Conservation (phyloP, 2,329 filamentous ascomycete genomes). For the Aspergillus spinulosporus region DNA sequence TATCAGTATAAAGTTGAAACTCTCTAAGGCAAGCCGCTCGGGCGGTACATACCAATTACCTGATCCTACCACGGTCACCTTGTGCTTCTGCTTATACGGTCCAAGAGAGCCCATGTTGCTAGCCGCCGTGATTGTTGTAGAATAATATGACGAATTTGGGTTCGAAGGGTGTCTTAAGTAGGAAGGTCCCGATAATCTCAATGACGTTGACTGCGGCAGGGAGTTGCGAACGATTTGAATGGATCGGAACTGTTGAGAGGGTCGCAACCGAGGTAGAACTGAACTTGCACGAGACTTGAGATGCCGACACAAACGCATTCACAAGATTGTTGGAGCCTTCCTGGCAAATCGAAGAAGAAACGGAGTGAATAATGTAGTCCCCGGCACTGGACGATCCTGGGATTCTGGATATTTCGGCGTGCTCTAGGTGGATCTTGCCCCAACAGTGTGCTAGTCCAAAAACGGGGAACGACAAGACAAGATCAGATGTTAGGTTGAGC, state of each 20-base stretch:
- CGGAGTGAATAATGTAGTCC: constrained; percentile 10
- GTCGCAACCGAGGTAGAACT: constrained; percentile 32
- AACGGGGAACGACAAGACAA: not conserved
- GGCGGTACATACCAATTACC: constrained; percentile 76
- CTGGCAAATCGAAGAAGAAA: constrained; percentile 17
- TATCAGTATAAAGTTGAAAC: constrained; percentile 68
- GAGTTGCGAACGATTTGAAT: constrained; percentile 16
- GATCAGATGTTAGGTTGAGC: constrained; percentile 9
- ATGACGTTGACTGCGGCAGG: constrained; percentile 20
- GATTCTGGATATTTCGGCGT: constrained; percentile 11
- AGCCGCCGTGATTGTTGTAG: not conserved
- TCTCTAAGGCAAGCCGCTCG: not conserved
- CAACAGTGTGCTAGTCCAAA: constrained; percentile 9
- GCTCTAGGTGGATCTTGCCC: constrained; percentile 24
- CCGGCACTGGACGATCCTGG: not conserved
- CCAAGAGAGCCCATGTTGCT: constrained; percentile 36
- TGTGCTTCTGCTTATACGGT: constrained; percentile 39
- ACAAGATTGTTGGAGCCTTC: constrained; percentile 8
- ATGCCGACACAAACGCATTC: constrained; percentile 28
- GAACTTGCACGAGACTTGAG: constrained; percentile 23
- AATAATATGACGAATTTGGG: constrained; percentile 18
- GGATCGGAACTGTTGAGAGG: constrained; percentile 25
- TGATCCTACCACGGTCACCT: constrained; percentile 78
- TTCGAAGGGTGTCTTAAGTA: constrained; percentile 14
- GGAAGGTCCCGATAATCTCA: constrained; percentile 18